Evolutionary conservation across 2,329 filamentous ascomycete genomes (phyloP).

Genomic region (Botrytis medusae): DNA sequence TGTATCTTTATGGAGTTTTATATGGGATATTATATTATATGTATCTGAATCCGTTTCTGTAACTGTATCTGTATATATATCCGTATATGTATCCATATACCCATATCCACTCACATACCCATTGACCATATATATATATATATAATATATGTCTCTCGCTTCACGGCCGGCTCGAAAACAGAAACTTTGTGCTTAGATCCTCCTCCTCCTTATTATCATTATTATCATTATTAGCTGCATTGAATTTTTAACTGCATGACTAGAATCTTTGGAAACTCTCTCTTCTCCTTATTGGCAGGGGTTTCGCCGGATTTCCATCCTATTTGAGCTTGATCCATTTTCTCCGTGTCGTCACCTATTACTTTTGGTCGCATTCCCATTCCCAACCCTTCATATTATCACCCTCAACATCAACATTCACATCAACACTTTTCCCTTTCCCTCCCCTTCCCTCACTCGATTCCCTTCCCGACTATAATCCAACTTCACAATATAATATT

Average conservation of each 20-base stretch:
- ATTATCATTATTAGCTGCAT: not conserved
- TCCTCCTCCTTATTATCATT: not conserved
- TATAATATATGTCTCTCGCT: not conserved
- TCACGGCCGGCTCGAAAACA: not conserved
- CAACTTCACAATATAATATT: not conserved
- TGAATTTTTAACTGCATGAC: conserved; percentile 3
- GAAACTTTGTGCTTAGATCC: not conserved
- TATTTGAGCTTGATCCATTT: not conserved
- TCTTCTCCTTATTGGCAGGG: not conserved
- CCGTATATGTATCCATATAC: not conserved
- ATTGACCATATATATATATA: no score
- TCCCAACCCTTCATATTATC: conserved; percentile 6
- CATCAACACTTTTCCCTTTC: not conserved
- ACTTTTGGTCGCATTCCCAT: not conserved
- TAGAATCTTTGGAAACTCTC: not conserved
- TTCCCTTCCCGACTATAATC: not conserved
- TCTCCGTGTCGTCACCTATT: conserved; percentile 7
- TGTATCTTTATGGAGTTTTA: no score
- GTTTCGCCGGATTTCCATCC: not conserved
- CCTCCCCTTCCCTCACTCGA: not conserved
- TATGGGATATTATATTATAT: no score
- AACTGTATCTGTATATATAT: no score
- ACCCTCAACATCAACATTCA: conserved; percentile 12
- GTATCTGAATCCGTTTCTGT: not conserved
- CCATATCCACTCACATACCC: not conserved